Evolutionary conservation across 1,284 basidiomycete genomes (phyloP), one percentile per base, ranked within the genome.

Genomic region (Moesziomyces parantarcticus): DNA sequence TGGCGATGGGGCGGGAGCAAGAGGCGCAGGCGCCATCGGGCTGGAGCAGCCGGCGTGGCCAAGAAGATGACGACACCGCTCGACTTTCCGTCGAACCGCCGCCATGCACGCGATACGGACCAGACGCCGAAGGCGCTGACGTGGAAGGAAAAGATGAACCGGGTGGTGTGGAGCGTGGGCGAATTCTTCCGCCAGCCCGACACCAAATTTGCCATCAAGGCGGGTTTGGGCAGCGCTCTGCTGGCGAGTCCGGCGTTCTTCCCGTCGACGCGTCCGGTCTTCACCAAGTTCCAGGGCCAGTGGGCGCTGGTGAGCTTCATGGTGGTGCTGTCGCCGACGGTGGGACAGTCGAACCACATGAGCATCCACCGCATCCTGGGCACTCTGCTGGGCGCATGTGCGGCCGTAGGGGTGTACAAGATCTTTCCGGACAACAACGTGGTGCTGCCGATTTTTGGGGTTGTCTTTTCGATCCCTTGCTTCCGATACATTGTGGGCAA

Each of bases 391-490:
- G 94, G 94, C 14, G 94, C 93, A 1, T 85, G 86, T 0, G 89
- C 91, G 1, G 94, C 94, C 1, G 89, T 90, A 14, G 84, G 85
- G 0, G 87, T 91, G 11, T 95, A 91, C 60, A 68, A 49, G 49
- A 44, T 80, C 34, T 94, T 94, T 82, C 90, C 91, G 0, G 90
- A 92, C 51, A 88, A 94, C 70, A 87, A 92, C 0, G 83, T 90
- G 34, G 86, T 90, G 1, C 87, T 98, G 16, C 89, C 93, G 3
- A n/a, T 92, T 41, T 91, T 94, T 67, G 95, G 96, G 0, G 92
- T 93, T 81, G 86, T 97, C 69, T 96, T 93, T 83, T 94, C 93
- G 1, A 86, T 97, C 4, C 95, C 95, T 3, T 97, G 95, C 84
- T 98, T 97, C 86, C 94, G 92, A 84, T 90, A 91, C 80, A 94